Conservation (phyloP, 495 filamentous ascomycete genomes). For the Penicillium goetzii region DNA sequence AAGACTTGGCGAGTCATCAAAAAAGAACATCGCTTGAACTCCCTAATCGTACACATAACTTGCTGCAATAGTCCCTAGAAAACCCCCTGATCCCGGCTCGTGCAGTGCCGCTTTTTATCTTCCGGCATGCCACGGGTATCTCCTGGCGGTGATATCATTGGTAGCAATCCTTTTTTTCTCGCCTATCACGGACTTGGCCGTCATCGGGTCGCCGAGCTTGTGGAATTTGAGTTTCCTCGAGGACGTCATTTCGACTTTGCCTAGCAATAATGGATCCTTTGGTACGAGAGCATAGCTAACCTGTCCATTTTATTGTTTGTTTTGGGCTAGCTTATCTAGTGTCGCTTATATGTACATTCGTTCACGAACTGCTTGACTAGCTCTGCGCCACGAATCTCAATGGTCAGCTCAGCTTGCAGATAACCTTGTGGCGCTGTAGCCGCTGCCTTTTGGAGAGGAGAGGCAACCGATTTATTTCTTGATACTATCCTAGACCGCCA, state of each 20-base stretch:
- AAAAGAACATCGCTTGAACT: not conserved
- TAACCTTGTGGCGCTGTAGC: not conserved
- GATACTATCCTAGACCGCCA: not conserved
- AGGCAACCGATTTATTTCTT: not conserved
- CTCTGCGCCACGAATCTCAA: not conserved
- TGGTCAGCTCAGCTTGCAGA: not conserved
- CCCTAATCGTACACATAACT: not conserved
- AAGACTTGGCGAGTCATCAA: not conserved
- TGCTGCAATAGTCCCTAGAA: not conserved
- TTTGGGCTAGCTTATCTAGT: not conserved
- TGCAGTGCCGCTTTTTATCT: constrained; percentile 5
- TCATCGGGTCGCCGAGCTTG: not conserved
- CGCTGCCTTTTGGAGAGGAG: not conserved
- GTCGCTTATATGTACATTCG: not conserved
- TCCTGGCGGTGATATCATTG: constrained; percentile 14
- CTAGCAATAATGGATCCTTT: too few relatives aligned
- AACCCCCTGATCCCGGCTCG: not conserved
- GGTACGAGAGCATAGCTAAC: not conserved
- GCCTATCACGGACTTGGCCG: constrained; percentile 10
- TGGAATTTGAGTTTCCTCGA: not conserved
- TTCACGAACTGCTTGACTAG: not conserved
- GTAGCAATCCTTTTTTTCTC: not conserved
- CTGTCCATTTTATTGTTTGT: not conserved
- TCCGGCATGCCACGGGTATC: constrained; percentile 17
- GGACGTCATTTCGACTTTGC: constrained; percentile 7